These are phyloP conservation scores for Linderina pennispora DNA, from an alignment of 192 early-diverging fungal species.

Conservation along the genomic window DNA sequence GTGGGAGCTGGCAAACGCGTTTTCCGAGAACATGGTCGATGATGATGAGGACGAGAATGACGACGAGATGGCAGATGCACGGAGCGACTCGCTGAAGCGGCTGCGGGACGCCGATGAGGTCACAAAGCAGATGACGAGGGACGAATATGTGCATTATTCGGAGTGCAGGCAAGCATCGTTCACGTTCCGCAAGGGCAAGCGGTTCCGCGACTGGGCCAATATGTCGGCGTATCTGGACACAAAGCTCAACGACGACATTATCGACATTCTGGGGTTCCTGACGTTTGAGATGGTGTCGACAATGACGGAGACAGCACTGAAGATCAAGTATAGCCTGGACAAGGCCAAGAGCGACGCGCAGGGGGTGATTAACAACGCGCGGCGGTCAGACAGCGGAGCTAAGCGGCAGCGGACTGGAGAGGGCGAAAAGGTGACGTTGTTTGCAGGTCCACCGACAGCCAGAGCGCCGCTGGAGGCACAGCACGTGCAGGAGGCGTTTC, in stretches of 20 bases:
- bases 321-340: slow-evolving; percentile 65
- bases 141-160: slow-evolving; percentile 98
- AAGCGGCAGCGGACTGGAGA: slow-evolving; percentile 23
- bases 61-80: slow-evolving; percentile 83
- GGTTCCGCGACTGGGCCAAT: slow-evolving; percentile 93
- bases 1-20: slow-evolving; percentile 87
- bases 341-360: slow-evolving; percentile 34
- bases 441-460: slow-evolving; percentile 71
- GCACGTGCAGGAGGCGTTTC: slow-evolving; percentile 93
- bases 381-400: slow-evolving; percentile 10
- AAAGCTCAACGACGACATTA: slow-evolving; percentile 88
- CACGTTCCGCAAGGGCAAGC: slow-evolving; percentile 87
- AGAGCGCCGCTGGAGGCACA: slow-evolving; percentile 74
- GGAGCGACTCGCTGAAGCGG: slow-evolving; percentile 78
- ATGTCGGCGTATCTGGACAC: slow-evolving; percentile 85
- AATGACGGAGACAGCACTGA: slow-evolving; percentile 82
- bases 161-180: slow-evolving; percentile 98
- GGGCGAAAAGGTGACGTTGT: slow-evolving; percentile 53
- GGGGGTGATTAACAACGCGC: slow-evolving; percentile 9
- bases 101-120: slow-evolving; percentile 87
- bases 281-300: slow-evolving; percentile 92
- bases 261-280: slow-evolving; percentile 95
- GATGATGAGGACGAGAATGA: slow-evolving; percentile 86
- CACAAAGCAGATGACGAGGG: slow-evolving; percentile 90
- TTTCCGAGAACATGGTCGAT: slow-evolving; percentile 68